phyloP scores from a whole-genome alignment of 257 asterid genomes.

The Ocimum tenuiflorum region DNA sequence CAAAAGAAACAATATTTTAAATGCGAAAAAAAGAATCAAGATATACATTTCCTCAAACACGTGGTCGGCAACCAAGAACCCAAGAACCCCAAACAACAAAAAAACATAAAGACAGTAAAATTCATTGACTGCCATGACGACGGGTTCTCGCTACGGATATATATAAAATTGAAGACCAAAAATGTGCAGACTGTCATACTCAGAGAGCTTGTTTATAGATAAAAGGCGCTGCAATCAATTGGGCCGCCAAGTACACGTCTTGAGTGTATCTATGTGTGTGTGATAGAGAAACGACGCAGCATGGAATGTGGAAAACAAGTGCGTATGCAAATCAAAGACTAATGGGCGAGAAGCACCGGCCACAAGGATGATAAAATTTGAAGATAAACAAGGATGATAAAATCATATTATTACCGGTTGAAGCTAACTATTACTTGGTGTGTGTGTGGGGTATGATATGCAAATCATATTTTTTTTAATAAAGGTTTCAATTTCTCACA shows the following conservation, averaged over 20 bases:
- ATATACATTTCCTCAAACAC: constrained; percentile 23
- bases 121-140: neutral
- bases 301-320: neutral
- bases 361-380: constrained; percentile 3
- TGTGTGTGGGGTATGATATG: too few relatives aligned
- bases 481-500: too few relatives aligned
- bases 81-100: neutral
- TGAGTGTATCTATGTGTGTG: neutral
- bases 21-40: too few relatives aligned
- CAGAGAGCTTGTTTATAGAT: neutral
- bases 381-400: neutral
- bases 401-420: too few relatives aligned
- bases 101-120: neutral
- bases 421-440: too few relatives aligned
- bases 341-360: constrained; percentile 7
- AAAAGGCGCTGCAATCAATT: neutral
- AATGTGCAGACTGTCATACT: neutral
- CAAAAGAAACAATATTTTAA: too few relatives aligned
- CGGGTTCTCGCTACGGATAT: neutral
- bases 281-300: neutral
- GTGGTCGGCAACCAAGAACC: constrained; percentile 12
- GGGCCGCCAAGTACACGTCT: neutral
- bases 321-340: constrained; percentile 16
- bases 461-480: too few relatives aligned
- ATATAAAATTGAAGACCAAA: neutral